Conservation (phyloP, 192 early-diverging fungal genomes). For the Spizellomyces sp. region DNA sequence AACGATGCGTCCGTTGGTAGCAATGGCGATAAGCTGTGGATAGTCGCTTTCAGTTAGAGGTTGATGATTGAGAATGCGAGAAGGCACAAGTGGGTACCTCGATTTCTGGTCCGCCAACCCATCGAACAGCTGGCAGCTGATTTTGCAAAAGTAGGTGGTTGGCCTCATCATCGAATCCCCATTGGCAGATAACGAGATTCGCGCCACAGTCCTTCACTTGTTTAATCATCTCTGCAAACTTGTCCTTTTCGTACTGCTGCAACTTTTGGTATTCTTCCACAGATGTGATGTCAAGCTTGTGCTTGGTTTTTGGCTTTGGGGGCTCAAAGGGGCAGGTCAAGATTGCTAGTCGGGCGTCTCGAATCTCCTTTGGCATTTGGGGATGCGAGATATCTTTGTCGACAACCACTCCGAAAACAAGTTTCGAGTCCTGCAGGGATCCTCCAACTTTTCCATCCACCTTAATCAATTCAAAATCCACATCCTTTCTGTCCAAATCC, state of each 20-base stretch:
- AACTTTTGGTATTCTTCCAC: conserved; percentile 99
- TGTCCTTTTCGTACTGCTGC: conserved; percentile 92
- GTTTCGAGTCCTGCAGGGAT: conserved; percentile 86
- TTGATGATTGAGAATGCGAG: conserved; percentile 1
- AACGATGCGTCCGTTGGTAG: conserved; percentile 99
- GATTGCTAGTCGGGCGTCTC: conserved; percentile 96
- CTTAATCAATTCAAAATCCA: conserved; percentile 99
- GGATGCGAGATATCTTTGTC: conserved; percentile 99
- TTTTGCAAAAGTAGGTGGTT: conserved; percentile 99
- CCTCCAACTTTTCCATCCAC: conserved; percentile 99
- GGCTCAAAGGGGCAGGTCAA: conserved; percentile 99
- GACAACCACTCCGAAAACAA: conserved; percentile 97
- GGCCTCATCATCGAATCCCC: conserved; percentile 99
- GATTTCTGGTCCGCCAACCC: conserved; percentile 99
- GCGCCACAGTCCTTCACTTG: conserved; percentile 98
- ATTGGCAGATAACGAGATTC: conserved; percentile 98
- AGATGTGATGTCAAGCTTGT: conserved; percentile 97
- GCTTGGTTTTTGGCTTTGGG: conserved; percentile 99
- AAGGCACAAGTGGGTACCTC: conserved; percentile 60
- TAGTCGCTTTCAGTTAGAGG: background rate
- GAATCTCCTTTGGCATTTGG: conserved; percentile 97
- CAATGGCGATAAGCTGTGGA: conserved; percentile 90
- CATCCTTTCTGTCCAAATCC: conserved; percentile 97
- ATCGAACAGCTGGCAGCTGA: conserved; percentile 94
- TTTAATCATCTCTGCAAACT: conserved; percentile 96